These are phyloP conservation scores for Starmerella cellae DNA, from an alignment of 805 yeast genomes.

Conservation along the genomic window DNA sequence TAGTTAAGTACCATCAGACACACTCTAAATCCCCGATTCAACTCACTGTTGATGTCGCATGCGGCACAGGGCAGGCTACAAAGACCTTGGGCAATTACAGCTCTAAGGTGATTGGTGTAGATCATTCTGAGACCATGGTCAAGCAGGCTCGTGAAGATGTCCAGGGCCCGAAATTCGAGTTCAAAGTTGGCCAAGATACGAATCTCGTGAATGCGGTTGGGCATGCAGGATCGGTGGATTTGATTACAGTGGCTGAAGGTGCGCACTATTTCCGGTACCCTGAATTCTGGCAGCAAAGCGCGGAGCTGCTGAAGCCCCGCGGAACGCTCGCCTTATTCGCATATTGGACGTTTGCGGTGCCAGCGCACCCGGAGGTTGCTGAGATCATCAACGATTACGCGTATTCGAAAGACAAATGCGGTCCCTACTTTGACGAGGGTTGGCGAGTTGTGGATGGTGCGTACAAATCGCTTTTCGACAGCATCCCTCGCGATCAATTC, in stretches of 20 bases:
- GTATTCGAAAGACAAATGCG: slow-evolving; percentile 33
- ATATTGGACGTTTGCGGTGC: slow-evolving; percentile 57
- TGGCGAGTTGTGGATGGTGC: slow-evolving; percentile 38
- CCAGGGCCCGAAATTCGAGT: slow-evolving; percentile 15
- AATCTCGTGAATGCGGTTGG: slow-evolving; percentile 18
- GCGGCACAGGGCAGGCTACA: slow-evolving; percentile 71
- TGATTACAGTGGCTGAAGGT: slow-evolving; percentile 68
- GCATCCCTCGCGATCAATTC: slow-evolving; percentile 34
- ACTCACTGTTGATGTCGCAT: slow-evolving; percentile 56
- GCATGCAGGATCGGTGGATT: slow-evolving; percentile 35
- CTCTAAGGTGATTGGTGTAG: slow-evolving; percentile 45
- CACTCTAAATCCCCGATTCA: slow-evolving; percentile 9
- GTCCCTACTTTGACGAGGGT: slow-evolving; percentile 82
- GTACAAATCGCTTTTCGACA: slow-evolving; percentile 30
- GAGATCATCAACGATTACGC: slow-evolving; percentile 39
- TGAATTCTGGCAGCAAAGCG: slow-evolving; percentile 38
- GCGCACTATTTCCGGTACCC: slow-evolving; percentile 71
- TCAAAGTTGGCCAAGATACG: slow-evolving; percentile 17
- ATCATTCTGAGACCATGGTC: slow-evolving; percentile 47
- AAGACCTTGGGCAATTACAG: slow-evolving; percentile 37
- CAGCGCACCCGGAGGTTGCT: slow-evolving; percentile 42
- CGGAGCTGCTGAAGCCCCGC: slow-evolving; percentile 38
- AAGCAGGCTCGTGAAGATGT: slow-evolving; percentile 28
- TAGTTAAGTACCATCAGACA: slow-evolving; percentile 28
- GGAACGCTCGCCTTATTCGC: slow-evolving; percentile 73